Evolutionary conservation across 768 basidiomycete species (phyloP), one percentile per base, ranked within the genome.

Genomic region (Tulasnella sp.): DNA sequence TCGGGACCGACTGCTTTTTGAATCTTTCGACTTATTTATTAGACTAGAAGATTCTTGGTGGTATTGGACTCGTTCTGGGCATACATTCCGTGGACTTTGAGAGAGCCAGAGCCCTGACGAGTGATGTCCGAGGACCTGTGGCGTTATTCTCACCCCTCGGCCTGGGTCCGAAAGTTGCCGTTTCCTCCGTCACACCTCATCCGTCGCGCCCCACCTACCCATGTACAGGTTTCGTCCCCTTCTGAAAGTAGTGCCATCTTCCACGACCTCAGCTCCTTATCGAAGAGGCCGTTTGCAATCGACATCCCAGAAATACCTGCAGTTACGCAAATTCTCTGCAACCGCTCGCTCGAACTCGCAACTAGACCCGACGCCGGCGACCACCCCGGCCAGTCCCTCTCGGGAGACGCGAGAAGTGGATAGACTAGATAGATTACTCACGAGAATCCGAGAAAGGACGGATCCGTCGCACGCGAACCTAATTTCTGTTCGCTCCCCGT

Each of bases 401-500:
- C 40, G 41, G 37, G 67, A 68, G 42, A 40, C 26, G 42, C 29
- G 35, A 9, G 67, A 68, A 34, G 42, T 68, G 22, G 67, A 68
- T 11, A 14, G 67, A 3, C 42, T 68, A n/a, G 67, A 68, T 44
- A 34, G 9, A 36, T 16, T 68, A 11, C 67, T 68, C 14, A 68
- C 67, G 17, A 68, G 67, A 41, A 68, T 68, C 29, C 39, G 67
- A 40, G 67, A 68, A 34, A 44, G 34, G 37, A 44, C 39, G 37
- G 39, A 68, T 8, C 37, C 39, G 22, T 68, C 67, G 22, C 19
- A 40, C 39, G 39, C 39, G 29, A n/a, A 26, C 42, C 37, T 86
- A n/a, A 81, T 89, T 76, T 88, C 88, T 1, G 77, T 86, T 79
- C 81, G 88, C 75, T 83, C 82, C 16, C 82, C 83, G 4, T 79